Conservation (phyloP, 2,329 filamentous ascomycete genomes). For the Cercospora zeina region DNA sequence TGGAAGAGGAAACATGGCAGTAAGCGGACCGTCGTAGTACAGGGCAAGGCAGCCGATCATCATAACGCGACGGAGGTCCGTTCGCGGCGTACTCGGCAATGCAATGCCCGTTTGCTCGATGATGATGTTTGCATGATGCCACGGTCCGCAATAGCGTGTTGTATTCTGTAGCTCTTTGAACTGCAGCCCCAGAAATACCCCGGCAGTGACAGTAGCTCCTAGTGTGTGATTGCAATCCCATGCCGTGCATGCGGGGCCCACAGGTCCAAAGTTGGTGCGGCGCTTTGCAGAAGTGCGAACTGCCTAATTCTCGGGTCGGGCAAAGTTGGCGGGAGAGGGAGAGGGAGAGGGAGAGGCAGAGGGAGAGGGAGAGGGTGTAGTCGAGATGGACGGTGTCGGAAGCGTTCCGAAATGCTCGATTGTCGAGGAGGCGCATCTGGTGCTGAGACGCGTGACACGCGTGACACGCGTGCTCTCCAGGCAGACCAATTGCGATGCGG, state of each 20-base stretch:
- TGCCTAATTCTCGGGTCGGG: constrained; percentile 2
- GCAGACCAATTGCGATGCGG: constrained; percentile 3
- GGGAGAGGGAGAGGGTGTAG: too few species aligned
- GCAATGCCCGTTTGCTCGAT: not conserved
- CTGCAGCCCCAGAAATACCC: too few species aligned
- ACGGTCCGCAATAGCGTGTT: too few species aligned
- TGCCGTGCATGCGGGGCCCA: not conserved
- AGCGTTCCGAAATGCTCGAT: not conserved
- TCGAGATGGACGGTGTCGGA: too few species aligned
- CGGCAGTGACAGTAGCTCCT: too few species aligned
- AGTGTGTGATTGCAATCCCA: not conserved
- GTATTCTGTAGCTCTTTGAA: not conserved
- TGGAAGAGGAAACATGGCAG: too few species aligned
- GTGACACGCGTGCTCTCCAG: not conserved
- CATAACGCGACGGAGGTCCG: not conserved
- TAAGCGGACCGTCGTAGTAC: not conserved
- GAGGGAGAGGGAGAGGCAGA: too few species aligned
- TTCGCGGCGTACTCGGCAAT: not conserved
- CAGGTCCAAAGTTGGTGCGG: not conserved
- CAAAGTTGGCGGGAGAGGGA: not conserved
- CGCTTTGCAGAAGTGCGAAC: not conserved
- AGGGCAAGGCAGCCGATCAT: not conserved
- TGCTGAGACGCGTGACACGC: too few species aligned
- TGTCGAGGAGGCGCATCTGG: too few species aligned
- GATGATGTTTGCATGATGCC: not conserved